phyloP scores from a whole-genome alignment of 352 stramenopile species.

The Phytopythium vexans region DNA sequence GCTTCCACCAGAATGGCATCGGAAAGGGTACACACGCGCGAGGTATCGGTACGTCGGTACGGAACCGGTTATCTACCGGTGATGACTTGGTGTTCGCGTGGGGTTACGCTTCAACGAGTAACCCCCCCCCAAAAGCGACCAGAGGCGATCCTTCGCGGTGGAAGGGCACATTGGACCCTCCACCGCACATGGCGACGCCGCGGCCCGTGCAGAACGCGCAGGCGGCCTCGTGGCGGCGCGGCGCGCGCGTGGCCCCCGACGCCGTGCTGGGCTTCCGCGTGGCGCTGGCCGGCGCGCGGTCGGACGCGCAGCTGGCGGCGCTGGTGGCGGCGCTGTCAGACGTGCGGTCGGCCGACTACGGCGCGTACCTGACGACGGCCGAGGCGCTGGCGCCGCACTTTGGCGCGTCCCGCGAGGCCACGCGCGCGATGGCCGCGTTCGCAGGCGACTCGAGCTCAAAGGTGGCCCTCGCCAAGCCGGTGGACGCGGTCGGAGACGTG shows the following conservation, averaged over 20 bases:
- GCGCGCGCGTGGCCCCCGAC: constrained; percentile 20
- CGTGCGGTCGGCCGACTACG: constrained; percentile 43
- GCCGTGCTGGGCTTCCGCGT: constrained; percentile 31
- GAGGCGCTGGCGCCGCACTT: constrained; percentile 40
- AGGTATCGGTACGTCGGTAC: too few species aligned
- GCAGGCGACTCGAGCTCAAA: constrained; percentile 6
- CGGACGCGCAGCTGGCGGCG: constrained; percentile 29
- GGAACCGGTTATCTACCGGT: too few species aligned
- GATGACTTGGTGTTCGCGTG: too few species aligned
- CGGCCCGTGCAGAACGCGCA: constrained; percentile 16
- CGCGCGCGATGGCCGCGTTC: constrained; percentile 20
- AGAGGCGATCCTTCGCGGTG: too few species aligned
- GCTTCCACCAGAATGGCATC: neutral
- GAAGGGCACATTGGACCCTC: too few species aligned
- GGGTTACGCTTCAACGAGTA: too few species aligned
- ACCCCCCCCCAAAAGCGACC: too few species aligned
- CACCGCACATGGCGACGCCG: neutral
- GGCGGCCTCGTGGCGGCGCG: constrained; percentile 18
- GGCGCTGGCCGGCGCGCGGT: constrained; percentile 25
- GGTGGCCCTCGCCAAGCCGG: constrained; percentile 5
- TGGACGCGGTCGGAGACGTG: constrained; percentile 35
- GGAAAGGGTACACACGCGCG: too few species aligned
- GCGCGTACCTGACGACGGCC: constrained; percentile 29
- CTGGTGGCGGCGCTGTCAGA: constrained; percentile 44
- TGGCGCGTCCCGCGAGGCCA: constrained; percentile 17